Base-by-base conservation (phyloP, 2,329 filamentous ascomycete species). In the Harringtonia aguacate region DNA sequence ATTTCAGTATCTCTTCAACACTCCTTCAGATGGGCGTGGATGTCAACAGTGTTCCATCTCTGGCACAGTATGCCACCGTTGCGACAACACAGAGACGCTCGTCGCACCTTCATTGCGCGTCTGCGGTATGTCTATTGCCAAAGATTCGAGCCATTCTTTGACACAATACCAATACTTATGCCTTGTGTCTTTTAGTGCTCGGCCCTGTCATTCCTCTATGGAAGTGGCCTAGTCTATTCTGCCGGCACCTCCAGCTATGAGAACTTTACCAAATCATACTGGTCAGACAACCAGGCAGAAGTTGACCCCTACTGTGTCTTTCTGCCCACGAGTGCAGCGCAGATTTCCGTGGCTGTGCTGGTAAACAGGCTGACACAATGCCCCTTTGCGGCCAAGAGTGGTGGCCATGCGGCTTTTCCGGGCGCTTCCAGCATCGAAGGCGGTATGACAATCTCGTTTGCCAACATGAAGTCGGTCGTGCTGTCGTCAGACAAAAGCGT, bases 361-460 rank as follows among this genome's bases (percentile, higher is more conserved):
- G 73, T 70, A 49, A 67, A 68, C 21, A 58, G 56, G 2, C 52
- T 62, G 14, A 54, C 70, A 38, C 53, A 54, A 6, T 61, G 78
- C 34, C 65, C 72, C 37, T 63, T 79, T 45, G 71, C 69, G 1
- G 68, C 77, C 30, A 65, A 66, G 45, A 69, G 75, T 14, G 75
- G 76, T 17, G 73, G 73, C 1, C 75, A 79, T 56, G 72, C 70
- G 2, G 74, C 74, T 1, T 37, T 31, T 15, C 64, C 65, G 2
- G 72, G 71, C 7, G 61, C 67, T 2, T 69, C 67, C 3, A 71
- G 69, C 1, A 68, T 68, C 1, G 54, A 66, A 30, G 68, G 68
- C 8, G 75, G 74, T 5, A 61, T 79, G 24, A 65, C 79, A 8
- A 67, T 80, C 41, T 72, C 77, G 51, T 62, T 80, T 4, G 60